Evolutionary conservation across 2,329 filamentous ascomycete species (phyloP), one percentile per base, ranked within the genome.

Genomic region (Ceratocystis cubensis): DNA sequence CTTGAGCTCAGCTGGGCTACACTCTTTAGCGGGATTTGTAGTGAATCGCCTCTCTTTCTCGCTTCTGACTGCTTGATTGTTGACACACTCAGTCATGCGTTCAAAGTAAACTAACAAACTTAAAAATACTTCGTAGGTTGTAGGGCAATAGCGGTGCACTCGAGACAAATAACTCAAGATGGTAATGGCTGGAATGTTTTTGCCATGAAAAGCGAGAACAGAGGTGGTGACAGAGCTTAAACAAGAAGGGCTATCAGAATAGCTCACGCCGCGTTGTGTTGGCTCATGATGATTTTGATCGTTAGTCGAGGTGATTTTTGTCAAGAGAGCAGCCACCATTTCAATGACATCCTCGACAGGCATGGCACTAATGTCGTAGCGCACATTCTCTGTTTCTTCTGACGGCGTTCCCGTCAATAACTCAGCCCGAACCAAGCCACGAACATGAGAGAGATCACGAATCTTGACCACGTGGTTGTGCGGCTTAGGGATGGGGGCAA

Each of bases 111-210:
- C 92, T 66, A 99, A 78, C 72, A 99, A 77, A 74, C 92, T 96
- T 68, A 99, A 78, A 73, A 99, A 99, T 0, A 99, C 94, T 76
- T 99, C 94, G 74, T 96, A 99, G 0, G 94, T 97, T 5, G 94
- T 97, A 0, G 94, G 94, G 73, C 94, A 99, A 77, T 99, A 99
- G 78, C 96, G 96, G 78, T 99, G 93, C 74, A 99, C 97, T 68
- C 94, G 87, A 72, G 88, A 93, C 65, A 99, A 79, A 73, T 99
- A 99, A 80, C 91, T 97, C 69, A 96, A 80, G 69, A 99, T 97
- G 22, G 92, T 96, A 72, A 99, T 99, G 73, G 89, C 94, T 1
- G 94, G 94, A 10, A 97, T 89, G 70, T 99, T 99, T 78, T 96
- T 97, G 70, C 94, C 94, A 73, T 99, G 94, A 72, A 99, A 99